Evolutionary conservation across 2,329 filamentous ascomycete genomes (phyloP), one percentile per base, ranked within the genome.

Genomic region (Cladobotryum mycophilum): DNA sequence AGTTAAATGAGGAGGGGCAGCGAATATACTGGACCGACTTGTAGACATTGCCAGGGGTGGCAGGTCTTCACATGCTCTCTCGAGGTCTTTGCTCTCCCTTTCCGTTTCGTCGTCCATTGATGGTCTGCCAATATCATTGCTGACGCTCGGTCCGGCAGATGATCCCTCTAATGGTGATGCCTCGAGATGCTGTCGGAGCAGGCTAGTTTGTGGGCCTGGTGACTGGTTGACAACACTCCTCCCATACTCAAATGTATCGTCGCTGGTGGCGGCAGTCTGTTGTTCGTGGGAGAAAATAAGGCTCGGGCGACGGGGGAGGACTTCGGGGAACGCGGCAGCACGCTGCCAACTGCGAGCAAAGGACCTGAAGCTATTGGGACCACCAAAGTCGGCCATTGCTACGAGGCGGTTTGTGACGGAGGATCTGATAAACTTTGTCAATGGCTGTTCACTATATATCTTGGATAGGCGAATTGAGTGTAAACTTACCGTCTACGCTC

Each of bases 331-430:
- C 51, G 80, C 85, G 22, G 90, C 89, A 36, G 92, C 92, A 65
- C 92, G 84, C 69, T 92, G 89, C 87, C 90, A 96, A 60, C 89
- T 95, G 54, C 87, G 82, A 41, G 91, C 88, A 65, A 97, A 97
- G 62, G 91, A 95, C 63, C 93, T 86, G 61, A 97, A 87, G 68
- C 88, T 95, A 74, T 97, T 97, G 54, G 91, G 86, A 46, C 92
- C 92, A 56, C 92, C 93, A 44, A 88, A 85, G 54, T 95, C 84
- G 58, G 79, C 75, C 48, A 85, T 65, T 48, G 76, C 73, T 22
- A 78, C 70, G 35, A 88, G 67, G 34, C 76, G 75, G 55, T 79
- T 74, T 33, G 76, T 78, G 37, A 81, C 71, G 6, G 81, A 85
- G n/a, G 80, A 80, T 53, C 81, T 83, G 55, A 17, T 43, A 20